A percentile compares a stretch with the other conserved stretches of the same genome.
These are phyloP conservation scores for Cetraspora pellucida DNA, from an alignment of 192 early-diverging fungal genomes.

Conservation along the genomic window DNA sequence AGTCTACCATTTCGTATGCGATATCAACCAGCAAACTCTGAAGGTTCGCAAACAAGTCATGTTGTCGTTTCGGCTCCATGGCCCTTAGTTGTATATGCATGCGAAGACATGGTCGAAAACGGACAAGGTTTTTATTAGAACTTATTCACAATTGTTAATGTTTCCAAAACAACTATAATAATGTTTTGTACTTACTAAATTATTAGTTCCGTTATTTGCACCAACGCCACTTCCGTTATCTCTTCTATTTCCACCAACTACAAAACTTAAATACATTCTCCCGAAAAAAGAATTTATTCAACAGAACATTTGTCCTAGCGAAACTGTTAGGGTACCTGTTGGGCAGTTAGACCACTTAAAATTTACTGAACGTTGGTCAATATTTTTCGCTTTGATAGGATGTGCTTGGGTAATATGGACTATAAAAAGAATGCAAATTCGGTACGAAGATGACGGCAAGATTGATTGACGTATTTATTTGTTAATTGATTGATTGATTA, in stretches of 20 bases:
- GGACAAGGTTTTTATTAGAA: not conserved
- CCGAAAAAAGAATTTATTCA: not conserved
- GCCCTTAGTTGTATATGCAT: not conserved
- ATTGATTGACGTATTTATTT: too few relatives aligned
- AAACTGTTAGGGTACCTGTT: not conserved
- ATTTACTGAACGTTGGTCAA: constrained; percentile 9
- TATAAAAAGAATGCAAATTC: not conserved
- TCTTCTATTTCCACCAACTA: not conserved
- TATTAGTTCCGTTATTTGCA: constrained; percentile 8
- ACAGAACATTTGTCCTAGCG: not conserved
- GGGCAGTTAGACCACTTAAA: constrained; percentile 7
- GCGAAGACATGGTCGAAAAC: not conserved
- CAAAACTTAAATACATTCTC: constrained; percentile 3
- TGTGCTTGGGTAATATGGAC: constrained; percentile 1
- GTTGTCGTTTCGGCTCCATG: not conserved
- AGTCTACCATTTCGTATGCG: constrained; percentile 2
- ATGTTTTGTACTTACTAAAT: not conserved
- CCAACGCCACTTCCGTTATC: constrained; percentile 3
- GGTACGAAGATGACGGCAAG: too few relatives aligned
- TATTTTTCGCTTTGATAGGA: not conserved
- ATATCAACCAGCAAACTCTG: constrained; percentile 18
- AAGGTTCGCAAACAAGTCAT: not conserved
- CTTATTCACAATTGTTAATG: not conserved
- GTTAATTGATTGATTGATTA: too few relatives aligned
- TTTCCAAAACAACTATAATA: not conserved